Evolutionary conservation across 2,329 filamentous ascomycete species (phyloP), one percentile per base, ranked within the genome.

Genomic region (Juglanconis juglandina): DNA sequence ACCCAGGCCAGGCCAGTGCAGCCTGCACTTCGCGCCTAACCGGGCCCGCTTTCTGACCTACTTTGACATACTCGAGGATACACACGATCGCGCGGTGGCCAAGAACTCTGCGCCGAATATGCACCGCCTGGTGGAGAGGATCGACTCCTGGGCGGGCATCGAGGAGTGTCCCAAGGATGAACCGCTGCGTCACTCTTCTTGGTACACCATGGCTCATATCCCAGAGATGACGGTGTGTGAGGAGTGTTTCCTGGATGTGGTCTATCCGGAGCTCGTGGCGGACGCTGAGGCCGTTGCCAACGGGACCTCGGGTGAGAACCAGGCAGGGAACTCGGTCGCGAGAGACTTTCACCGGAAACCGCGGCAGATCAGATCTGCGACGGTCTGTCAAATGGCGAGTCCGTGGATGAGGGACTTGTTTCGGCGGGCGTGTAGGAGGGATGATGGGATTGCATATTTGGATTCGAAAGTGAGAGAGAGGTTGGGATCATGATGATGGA

Each of bases 211-310:
- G 72, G 85, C 89, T 1, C 79, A 84, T 13, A 76, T 96, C 0
- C 90, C 89, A 0, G 84, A 92, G 52, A 86, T 96, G 68, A 92
- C 89, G 1, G 88, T 96, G 4, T 98, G 93, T 73, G 86, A 90
- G 65, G 91, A 94, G 72, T 98, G 93, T 72, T 96, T 90, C 71
- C 84, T 91, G 14, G 87, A 91, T 30, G 83, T 91, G 1, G 85
- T 96, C n/a, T 85, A 83, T 73, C 92, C 92, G 1, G 78, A 86
- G 54, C 75, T 87, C 1, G 77, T 81, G 35, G 77, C 80, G 3
- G 74, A 80, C 44, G 67, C 53, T 14, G 72, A 75, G 56, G 75
- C 76, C 46, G 75, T 82, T 1, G 39, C 42, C 14, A 47, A 46
- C 11, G 30, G 48, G 3, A 34, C 8, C 24, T n/a, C 39, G 4